phyloP scores from a whole-genome alignment of 495 filamentous ascomycete species.

The Aspergillus biplanus region DNA sequence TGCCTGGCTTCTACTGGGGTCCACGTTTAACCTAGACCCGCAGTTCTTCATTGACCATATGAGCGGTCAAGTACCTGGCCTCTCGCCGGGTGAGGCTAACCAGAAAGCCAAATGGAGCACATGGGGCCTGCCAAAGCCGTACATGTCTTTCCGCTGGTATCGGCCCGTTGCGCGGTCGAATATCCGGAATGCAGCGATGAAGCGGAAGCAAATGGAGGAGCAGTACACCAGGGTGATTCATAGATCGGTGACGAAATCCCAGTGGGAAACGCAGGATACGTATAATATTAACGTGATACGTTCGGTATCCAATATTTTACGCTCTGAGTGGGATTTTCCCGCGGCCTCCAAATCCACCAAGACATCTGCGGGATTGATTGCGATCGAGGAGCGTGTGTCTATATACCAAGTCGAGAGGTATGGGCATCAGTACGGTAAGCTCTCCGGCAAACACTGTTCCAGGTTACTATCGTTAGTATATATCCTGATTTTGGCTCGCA shows the following conservation, averaged over 20 bases:
- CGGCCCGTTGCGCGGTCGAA: not conserved
- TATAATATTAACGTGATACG: not conserved
- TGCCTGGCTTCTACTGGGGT: not conserved
- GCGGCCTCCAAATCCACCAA: not conserved
- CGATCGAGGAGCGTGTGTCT: constrained; percentile 10
- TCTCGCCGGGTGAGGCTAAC: not conserved
- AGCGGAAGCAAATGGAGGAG: constrained; percentile 1
- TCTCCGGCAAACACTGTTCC: too few species aligned
- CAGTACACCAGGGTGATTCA: not conserved
- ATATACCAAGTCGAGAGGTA: not conserved
- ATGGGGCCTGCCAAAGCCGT: constrained; percentile 5
- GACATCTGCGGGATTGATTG: not conserved
- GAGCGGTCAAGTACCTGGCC: not conserved
- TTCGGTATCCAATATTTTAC: not conserved
- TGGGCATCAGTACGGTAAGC: not conserved
- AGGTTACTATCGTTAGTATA: not conserved
- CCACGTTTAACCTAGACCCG: not conserved
- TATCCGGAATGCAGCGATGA: not conserved
- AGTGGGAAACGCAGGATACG: not conserved
- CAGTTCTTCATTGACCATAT: constrained; percentile 13
- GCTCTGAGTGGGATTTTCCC: not conserved
- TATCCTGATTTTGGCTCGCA: not conserved
- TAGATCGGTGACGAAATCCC: not conserved
- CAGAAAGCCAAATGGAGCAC: constrained; percentile 1
- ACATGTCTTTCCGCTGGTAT: constrained; percentile 10